phyloP scores from a whole-genome alignment of 768 basidiomycete genomes.

The Leucocoprinus sp. region DNA sequence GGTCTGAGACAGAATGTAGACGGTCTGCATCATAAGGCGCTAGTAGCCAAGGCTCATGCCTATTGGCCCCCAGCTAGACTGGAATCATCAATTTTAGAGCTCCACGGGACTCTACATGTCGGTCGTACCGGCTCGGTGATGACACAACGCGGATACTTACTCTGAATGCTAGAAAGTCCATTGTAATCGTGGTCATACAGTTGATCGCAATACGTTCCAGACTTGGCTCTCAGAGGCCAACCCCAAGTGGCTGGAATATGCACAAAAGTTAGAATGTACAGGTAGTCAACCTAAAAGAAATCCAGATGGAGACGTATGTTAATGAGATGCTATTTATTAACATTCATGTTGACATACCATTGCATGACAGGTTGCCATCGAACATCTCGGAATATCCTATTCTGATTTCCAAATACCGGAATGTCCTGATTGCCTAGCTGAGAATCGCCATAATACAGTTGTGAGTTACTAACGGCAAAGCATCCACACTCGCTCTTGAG shows the following conservation, averaged over 20 bases:
- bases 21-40: slow-evolving; percentile 82
- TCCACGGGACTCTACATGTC: slow-evolving; percentile 86
- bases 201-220: slow-evolving; percentile 65
- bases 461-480: slow-evolving; percentile 29
- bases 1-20: slow-evolving; percentile 63
- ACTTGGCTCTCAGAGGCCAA: slow-evolving; percentile 62
- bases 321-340: neutral
- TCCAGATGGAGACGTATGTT: slow-evolving; percentile 84
- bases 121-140: neutral
- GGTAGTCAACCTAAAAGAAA: slow-evolving; percentile 68
- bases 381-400: slow-evolving; percentile 61
- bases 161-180: slow-evolving; percentile 49
- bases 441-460: slow-evolving; percentile 49
- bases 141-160: neutral
- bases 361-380: slow-evolving; percentile 62
- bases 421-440: slow-evolving; percentile 58
- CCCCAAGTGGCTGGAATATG: slow-evolving; percentile 69
- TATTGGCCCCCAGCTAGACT: slow-evolving; percentile 30
- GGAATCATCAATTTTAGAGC: slow-evolving; percentile 54
- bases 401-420: slow-evolving; percentile 72
- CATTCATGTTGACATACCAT: neutral
- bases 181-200: slow-evolving; percentile 66
- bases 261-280: slow-evolving; percentile 52
- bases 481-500: neutral
- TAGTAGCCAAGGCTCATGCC: slow-evolving; percentile 25